These are phyloP conservation scores for Westerdykella ornata DNA, from an alignment of 2,329 filamentous ascomycete species.

Conservation along the genomic window DNA sequence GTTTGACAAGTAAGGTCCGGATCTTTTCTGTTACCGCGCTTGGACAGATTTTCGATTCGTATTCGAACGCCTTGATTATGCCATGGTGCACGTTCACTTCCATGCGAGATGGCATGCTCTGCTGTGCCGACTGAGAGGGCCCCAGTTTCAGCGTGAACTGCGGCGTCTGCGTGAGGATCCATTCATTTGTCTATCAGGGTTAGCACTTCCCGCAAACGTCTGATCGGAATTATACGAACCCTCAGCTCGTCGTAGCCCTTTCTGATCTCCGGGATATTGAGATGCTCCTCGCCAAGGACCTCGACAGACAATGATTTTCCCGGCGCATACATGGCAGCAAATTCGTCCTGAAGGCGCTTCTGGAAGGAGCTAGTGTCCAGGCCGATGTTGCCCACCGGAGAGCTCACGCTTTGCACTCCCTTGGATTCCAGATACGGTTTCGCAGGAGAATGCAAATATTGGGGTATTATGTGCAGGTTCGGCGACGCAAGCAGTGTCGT, in stretches of 20 bases:
- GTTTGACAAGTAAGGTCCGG: conserved; percentile 24
- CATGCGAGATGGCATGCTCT: conserved; percentile 1
- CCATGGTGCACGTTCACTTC: conserved; percentile 44
- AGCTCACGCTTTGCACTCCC: conserved; percentile 87
- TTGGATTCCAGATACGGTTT: conserved; percentile 69
- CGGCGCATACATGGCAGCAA: conserved; percentile 58
- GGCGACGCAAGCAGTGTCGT: conserved; percentile 77
- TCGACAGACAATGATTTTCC: conserved; percentile 36
- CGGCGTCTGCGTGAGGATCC: conserved; percentile 82
- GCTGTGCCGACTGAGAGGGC: conserved; percentile 41
- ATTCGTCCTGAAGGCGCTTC: conserved; percentile 48
- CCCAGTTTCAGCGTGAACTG: conserved; percentile 58
- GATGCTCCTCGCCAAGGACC: conserved; percentile 49
- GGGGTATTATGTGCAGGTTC: conserved; percentile 62
- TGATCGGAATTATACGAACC: conserved; percentile 38
- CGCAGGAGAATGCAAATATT: conserved; percentile 70
- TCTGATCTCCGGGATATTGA: conserved; percentile 49
- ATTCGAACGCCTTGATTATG: conserved; percentile 49
- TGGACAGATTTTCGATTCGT: conserved; percentile 14
- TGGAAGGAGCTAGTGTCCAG: conserved; percentile 46
- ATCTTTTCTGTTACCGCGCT: conserved; percentile 12
- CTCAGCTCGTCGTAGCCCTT: conserved; percentile 58
- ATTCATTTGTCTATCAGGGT: conserved; percentile 53
- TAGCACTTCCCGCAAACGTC: conserved; percentile 15
- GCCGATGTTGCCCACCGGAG: conserved; percentile 72